Conservation (phyloP, 2,329 filamentous ascomycete species). For the Magnaporthales sp. region DNA sequence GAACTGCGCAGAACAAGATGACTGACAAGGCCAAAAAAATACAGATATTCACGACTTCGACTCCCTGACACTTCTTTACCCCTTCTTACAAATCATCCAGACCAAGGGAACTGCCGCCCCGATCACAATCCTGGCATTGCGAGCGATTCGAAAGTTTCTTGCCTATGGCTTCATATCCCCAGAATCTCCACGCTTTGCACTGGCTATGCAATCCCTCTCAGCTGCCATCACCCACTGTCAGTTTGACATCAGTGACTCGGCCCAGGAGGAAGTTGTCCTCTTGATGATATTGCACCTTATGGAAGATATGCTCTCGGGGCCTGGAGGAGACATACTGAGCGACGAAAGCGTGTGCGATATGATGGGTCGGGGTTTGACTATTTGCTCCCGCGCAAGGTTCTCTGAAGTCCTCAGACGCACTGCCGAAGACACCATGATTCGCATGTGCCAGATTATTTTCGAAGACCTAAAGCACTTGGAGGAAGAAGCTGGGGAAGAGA, state of each 20-base stretch:
- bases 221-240: constrained; percentile 95
- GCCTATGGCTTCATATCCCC: constrained; percentile 85
- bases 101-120: constrained; percentile 93
- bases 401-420: constrained; percentile 85
- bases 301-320: constrained; percentile 95
- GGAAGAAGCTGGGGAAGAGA: constrained; percentile 60
- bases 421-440: constrained; percentile 94
- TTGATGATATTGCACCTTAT: constrained; percentile 92
- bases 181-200: constrained; percentile 75
- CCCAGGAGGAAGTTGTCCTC: constrained; percentile 91
- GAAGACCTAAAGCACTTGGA: constrained; percentile 84
- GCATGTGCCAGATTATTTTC: constrained; percentile 99
- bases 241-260: constrained; percentile 92
- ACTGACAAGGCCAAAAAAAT: constrained; percentile 9
- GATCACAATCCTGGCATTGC: constrained; percentile 88
- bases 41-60: constrained; percentile 82
- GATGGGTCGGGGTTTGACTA: constrained; percentile 96
- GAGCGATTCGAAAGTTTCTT: constrained; percentile 93
- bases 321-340: constrained; percentile 85
- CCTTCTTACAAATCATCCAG: constrained; percentile 93
- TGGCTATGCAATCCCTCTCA: constrained; percentile 91
- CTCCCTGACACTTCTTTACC: constrained; percentile 78
- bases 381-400: constrained; percentile 89
- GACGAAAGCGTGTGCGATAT: constrained; percentile 98
- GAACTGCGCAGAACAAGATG: not conserved